Percentiles rank a stretch among this genome's conserved stretches.
phyloP scores from a whole-genome alignment of 139 green algal species.

The Volvox reticuliferus region DNA sequence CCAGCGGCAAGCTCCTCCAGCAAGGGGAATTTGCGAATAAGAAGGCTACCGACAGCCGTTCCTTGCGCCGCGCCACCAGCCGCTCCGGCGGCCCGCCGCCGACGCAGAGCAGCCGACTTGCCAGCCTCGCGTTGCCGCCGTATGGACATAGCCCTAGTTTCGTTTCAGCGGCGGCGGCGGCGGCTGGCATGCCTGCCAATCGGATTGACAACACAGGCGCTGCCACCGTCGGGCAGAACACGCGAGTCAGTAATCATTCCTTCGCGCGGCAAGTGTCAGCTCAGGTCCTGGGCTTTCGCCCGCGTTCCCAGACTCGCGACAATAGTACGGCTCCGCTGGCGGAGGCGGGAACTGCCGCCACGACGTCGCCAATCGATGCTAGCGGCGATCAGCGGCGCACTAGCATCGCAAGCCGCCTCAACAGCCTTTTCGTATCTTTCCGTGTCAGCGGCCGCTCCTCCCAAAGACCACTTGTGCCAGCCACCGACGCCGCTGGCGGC shows the following conservation, averaged over 20 bases:
- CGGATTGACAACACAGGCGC: no score
- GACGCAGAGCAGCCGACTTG: neutral
- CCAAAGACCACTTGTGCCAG: neutral
- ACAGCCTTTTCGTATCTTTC: conserved; percentile 12
- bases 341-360: neutral
- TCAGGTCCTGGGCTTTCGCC: no score
- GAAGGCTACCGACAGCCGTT: neutral
- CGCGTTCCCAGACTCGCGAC: no score
- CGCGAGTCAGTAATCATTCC: no score
- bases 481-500: neutral
- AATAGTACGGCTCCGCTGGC: neutral
- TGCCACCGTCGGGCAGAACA: no score
- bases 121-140: neutral
- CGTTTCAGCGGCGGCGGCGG: no score
- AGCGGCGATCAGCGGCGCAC: neutral
- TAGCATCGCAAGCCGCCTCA: conserved; percentile 28
- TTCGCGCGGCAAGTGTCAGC: no score
- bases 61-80: neutral
- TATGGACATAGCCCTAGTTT: neutral
- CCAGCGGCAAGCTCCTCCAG: neutral
- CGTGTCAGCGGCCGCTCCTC: neutral
- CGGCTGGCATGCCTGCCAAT: no score
- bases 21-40: neutral
- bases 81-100: neutral
- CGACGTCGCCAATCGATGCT: no score